Evolutionary conservation across 2,329 filamentous ascomycete species (phyloP), one percentile per base, ranked within the genome.

Genomic region (Xylaria polymorpha): DNA sequence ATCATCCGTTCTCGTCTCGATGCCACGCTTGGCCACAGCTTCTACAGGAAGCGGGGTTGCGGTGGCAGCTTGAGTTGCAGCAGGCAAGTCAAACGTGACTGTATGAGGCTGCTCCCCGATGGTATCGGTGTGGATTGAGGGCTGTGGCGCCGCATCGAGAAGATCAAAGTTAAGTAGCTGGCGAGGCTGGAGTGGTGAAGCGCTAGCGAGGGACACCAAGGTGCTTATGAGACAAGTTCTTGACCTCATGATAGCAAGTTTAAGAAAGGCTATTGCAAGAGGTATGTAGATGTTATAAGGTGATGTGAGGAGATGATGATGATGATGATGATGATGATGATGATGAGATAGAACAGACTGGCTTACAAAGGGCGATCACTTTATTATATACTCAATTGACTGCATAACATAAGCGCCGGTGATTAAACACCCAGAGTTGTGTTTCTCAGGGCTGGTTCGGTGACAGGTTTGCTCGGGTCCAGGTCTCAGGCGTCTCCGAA

Each of bases 91-190:
- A 64, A 77, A 79, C 22, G 69, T 59, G 25, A 79, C 72, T 10
- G 73, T 71, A 44, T 77, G 71, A 35, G 76, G 68, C 14, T 74
- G 72, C n/a, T 75, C 74, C 9, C 73, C 75, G 12, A 78, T 64
- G 18, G 77, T 76, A 32, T 79, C 74, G 41, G 78, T 74, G 37
- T 74, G 72, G 1, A 75, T 58, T 12, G 74, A 72, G 25, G 77
- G 77, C 50, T 78, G 71, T 6, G 80, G 78, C 12, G 77, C 74
- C 37, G 76, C 62, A 68, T 80, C 76, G 58, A 81, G 77, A 7
- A 72, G 63, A 18, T 72, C 75, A 41, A 81, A 76, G 66, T 83
- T 77, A 59, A 83, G 80, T 8, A 73, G 68, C 65, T 80, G 79
- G 53, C 79, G 79, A 51, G 69, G 72, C 29, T 68, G 63, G 18